Conservation (phyloP, 2,329 filamentous ascomycete genomes). For the Clathrospora elynae region DNA sequence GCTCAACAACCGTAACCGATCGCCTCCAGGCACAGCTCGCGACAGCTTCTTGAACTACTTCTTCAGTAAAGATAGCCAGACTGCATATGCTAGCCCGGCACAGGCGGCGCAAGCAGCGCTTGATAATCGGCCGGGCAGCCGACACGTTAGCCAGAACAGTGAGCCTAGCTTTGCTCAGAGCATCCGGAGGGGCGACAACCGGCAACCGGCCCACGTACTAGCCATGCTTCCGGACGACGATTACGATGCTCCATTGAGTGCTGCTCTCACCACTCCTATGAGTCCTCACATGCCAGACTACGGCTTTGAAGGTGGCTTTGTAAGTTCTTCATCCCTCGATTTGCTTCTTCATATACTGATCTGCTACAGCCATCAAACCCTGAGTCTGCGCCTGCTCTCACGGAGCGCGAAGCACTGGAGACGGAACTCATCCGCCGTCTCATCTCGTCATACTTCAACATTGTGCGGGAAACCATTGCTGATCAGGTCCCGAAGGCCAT, state of each 20-base stretch:
- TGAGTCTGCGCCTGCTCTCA: conserved; percentile 80
- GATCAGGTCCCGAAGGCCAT: conserved; percentile 98
- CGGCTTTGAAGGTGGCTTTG: conserved; percentile 60
- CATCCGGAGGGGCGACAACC: conserved; percentile 72
- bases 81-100: conserved; percentile 47
- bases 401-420: conserved; percentile 94
- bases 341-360: conserved; percentile 22
- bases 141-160: conserved; percentile 77
- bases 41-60: conserved; percentile 99
- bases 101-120: conserved; percentile 50
- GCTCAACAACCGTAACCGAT: conserved; percentile 67
- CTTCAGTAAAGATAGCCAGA: conserved; percentile 88
- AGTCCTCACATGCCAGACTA: conserved; percentile 11
- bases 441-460: conserved; percentile 99
- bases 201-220: conserved; percentile 51
- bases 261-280: conserved; percentile 25
- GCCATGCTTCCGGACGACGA: conserved; percentile 53
- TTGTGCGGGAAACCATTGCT: conserved; percentile 96
- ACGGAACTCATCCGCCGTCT: conserved; percentile 95
- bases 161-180: conserved; percentile 86
- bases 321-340: conserved; percentile 52
- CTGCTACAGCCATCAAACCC: conserved; percentile 44
- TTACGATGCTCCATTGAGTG: conserved; percentile 44
- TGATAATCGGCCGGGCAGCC: conserved; percentile 51
- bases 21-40: conserved; percentile 66